These are phyloP conservation scores for Copromyces sp. DNA, from an alignment of 495 filamentous ascomycete genomes.

Conservation along the genomic window DNA sequence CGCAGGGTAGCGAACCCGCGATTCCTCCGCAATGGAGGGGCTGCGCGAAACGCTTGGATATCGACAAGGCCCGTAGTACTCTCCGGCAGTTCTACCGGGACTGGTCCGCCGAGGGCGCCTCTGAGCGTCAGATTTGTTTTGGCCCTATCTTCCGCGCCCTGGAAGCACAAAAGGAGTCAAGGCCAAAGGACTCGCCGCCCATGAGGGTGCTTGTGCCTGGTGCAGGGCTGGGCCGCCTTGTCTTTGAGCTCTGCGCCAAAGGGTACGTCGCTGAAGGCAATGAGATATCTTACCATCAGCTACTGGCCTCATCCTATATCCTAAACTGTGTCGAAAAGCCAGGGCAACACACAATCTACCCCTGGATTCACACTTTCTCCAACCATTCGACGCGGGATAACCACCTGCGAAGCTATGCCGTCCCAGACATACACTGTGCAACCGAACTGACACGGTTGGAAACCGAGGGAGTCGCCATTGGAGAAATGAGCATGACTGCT, in stretches of 20 bases:
- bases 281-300: conserved; percentile 90
- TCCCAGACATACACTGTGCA: conserved; percentile 72
- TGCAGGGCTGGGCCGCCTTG: conserved; percentile 76
- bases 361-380: conserved; percentile 71
- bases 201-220: conserved; percentile 77
- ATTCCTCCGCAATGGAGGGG: conserved; percentile 49
- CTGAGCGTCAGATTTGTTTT: conserved; percentile 68
- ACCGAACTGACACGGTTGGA: conserved; percentile 33
- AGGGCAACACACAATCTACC: conserved; percentile 57
- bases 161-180: conserved; percentile 38
- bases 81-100: conserved; percentile 91
- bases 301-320: conserved; percentile 77
- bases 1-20: not conserved
- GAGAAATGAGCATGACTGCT: conserved; percentile 75
- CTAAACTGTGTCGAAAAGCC: conserved; percentile 50
- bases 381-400: conserved; percentile 62
- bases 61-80: conserved; percentile 85
- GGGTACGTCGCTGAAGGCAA: conserved; percentile 81
- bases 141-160: conserved; percentile 58
- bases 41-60: conserved; percentile 53
- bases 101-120: conserved; percentile 71
- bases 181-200: conserved; percentile 15
- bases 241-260: conserved; percentile 69
- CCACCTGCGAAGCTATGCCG: conserved; percentile 56
- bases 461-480: conserved; percentile 20